Conservation (phyloP, 2,329 filamentous ascomycete genomes). For the Talaromyces marneffei region DNA sequence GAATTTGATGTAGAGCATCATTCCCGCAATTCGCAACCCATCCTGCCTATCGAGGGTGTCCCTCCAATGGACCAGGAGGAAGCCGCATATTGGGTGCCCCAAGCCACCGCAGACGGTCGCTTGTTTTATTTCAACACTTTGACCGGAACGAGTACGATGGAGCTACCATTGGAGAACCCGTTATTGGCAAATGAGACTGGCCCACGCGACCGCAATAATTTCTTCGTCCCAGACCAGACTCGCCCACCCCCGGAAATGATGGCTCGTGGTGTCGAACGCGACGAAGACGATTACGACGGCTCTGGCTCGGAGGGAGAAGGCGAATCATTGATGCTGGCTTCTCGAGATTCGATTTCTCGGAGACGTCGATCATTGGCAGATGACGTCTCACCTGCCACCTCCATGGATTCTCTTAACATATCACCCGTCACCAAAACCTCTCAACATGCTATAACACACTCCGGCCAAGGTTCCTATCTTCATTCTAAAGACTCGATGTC, state of each 20-base stretch:
- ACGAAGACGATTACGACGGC: slow-evolving; percentile 87
- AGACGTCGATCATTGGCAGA: slow-evolving; percentile 63
- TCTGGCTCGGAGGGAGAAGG: slow-evolving; percentile 85
- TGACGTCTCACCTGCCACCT: slow-evolving; percentile 76
- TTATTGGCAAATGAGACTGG: slow-evolving; percentile 73
- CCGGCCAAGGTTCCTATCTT: neutral
- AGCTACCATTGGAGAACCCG: slow-evolving; percentile 87
- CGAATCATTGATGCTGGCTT: slow-evolving; percentile 64
- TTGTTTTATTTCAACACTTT: slow-evolving; percentile 98
- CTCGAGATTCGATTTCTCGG: slow-evolving; percentile 60
- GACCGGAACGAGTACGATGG: slow-evolving; percentile 90
- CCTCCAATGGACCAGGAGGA: slow-evolving; percentile 66
- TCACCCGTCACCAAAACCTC: slow-evolving; percentile 56
- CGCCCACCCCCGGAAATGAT: slow-evolving; percentile 86
- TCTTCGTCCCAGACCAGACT: slow-evolving; percentile 82
- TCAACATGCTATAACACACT: slow-evolving; percentile 29
- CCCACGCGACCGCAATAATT: slow-evolving; percentile 80
- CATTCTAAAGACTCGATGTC: slow-evolving; percentile 39
- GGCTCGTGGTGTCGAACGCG: slow-evolving; percentile 71
- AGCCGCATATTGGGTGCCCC: slow-evolving; percentile 96
- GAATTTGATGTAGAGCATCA: slow-evolving; percentile 61
- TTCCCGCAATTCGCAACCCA: slow-evolving; percentile 55
- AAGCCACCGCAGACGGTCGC: slow-evolving; percentile 86
- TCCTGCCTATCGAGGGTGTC: slow-evolving; percentile 63
- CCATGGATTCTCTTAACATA: slow-evolving; percentile 82